These are phyloP conservation scores for Metschnikowia amazonensis DNA, from an alignment of 805 yeast genomes.

Conservation along the genomic window DNA sequence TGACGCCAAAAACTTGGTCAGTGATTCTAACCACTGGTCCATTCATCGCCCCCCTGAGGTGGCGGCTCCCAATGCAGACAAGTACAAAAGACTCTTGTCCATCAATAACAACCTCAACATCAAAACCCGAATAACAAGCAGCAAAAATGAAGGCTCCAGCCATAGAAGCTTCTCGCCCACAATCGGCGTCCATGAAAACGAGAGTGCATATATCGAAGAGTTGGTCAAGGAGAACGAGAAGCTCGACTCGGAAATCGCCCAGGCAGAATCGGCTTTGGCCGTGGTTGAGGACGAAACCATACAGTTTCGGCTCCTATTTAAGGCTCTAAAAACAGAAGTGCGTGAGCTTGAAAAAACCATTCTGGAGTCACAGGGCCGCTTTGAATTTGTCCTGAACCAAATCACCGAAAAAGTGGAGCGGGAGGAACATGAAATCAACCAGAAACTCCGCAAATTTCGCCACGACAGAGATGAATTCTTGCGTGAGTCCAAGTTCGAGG, in stretches of 20 bases:
- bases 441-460: conserved; percentile 18
- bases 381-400: conserved; percentile 24
- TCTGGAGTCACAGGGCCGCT: conserved; percentile 15
- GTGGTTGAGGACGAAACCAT: conserved; percentile 9
- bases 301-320: conserved; percentile 9
- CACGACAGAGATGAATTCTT: not conserved
- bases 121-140: conserved; percentile 6
- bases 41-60: not conserved
- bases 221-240: conserved; percentile 6
- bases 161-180: not conserved
- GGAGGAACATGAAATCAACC: conserved; percentile 27
- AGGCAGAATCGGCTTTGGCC: conserved; percentile 8
- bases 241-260: conserved; percentile 21
- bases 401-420: conserved; percentile 28
- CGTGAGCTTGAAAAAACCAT: conserved; percentile 7
- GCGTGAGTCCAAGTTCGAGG: conserved; percentile 14
- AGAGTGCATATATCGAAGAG: not conserved
- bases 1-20: not conserved
- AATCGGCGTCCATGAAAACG: conserved; percentile 1
- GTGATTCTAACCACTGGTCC: not conserved
- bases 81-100: conserved; percentile 12
- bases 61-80: conserved; percentile 5
- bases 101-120: conserved; percentile 15
- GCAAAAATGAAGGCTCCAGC: not conserved
- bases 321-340: conserved; percentile 12